Evolutionary conservation across 2,329 filamentous ascomycete genomes (phyloP).

Genomic region (Pseudopithomyces chartarum): DNA sequence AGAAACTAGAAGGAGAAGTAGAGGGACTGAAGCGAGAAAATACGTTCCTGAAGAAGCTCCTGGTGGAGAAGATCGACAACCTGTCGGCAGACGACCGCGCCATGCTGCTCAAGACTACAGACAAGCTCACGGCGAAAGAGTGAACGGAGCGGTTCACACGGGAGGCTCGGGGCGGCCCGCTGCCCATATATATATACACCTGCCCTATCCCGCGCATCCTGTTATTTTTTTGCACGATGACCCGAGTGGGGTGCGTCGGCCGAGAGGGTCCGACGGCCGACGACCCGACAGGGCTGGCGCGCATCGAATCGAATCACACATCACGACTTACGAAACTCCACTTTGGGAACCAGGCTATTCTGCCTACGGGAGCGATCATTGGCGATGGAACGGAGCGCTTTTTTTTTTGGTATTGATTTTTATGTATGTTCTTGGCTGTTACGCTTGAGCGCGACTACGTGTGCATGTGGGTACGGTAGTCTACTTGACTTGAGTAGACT

Average conservation of each 20-base stretch:
- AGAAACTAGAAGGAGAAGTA: conserved; percentile 64
- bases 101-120: conserved; percentile 32
- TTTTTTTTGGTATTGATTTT: no score
- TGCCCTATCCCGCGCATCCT: no score
- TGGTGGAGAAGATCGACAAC: conserved; percentile 46
- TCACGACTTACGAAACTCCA: conserved; percentile 8
- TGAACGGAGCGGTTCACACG: neutral
- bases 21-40: conserved; percentile 49
- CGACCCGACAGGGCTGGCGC: conserved; percentile 10
- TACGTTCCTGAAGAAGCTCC: conserved; percentile 42
- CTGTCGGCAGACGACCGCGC: conserved; percentile 43
- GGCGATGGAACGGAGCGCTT: neutral
- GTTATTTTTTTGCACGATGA: conserved; percentile 11
- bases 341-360: neutral
- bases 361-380: conserved; percentile 1
- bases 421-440: no score
- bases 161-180: neutral
- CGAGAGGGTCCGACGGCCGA: conserved; percentile 8
- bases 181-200: neutral
- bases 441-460: no score
- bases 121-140: conserved; percentile 16
- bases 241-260: conserved; percentile 1
- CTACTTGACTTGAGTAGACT: no score
- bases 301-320: no score
- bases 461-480: no score